Conservation (phyloP, 768 basidiomycete species). For the Tricholoma matsutake region DNA sequence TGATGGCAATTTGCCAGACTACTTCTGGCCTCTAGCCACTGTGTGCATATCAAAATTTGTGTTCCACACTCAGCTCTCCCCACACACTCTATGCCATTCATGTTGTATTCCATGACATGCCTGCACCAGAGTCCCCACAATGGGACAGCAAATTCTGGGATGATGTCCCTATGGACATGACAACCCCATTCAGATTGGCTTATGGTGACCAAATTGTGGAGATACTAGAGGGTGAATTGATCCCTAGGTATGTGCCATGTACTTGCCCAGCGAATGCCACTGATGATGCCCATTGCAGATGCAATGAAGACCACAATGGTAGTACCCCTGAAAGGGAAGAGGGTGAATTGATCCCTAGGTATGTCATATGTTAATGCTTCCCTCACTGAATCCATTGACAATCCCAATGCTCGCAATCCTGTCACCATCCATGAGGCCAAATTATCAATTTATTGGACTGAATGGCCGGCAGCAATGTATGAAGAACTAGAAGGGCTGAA, state of each 20-base stretch:
- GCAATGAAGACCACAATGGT: background rate
- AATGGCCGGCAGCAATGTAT: background rate
- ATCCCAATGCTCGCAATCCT: background rate
- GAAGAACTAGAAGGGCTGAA: background rate
- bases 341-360: background rate
- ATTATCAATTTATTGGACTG: background rate
- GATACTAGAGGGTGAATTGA: too few relatives aligned
- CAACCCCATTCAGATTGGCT: background rate
- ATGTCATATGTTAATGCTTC: background rate
- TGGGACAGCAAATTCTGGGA: background rate
- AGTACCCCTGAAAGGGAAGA: background rate
- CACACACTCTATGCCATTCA: background rate
- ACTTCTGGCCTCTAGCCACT: background rate
- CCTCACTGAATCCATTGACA: too few relatives aligned
- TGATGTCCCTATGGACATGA: background rate
- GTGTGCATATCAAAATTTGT: background rate
- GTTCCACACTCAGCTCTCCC: background rate
- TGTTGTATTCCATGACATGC: background rate
- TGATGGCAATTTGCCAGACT: background rate
- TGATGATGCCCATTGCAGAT: background rate
- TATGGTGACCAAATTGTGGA: background rate
- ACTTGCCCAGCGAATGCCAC: background rate
- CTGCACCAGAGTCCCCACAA: background rate
- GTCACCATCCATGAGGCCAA: background rate
- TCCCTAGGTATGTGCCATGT: too few relatives aligned